Conservation (phyloP, 2,329 filamentous ascomycete genomes). For the Trichoderma sp. region DNA sequence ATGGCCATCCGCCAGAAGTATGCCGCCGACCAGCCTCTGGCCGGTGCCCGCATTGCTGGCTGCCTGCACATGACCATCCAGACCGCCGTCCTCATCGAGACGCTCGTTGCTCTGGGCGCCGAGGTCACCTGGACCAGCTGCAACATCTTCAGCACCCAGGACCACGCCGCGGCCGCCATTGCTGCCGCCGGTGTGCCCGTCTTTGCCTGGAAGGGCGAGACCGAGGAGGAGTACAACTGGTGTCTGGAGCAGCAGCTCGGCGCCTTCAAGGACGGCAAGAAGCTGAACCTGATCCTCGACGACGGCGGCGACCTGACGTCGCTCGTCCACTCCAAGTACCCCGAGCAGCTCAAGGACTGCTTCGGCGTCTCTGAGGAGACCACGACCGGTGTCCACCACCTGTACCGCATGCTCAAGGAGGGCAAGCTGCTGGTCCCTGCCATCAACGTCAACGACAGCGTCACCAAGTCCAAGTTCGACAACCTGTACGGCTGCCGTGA, state of each 20-base stretch:
- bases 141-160: slow-evolving; percentile 99
- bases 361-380: slow-evolving; percentile 99
- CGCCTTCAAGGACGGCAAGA: slow-evolving; percentile 95
- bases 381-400: slow-evolving; percentile 98
- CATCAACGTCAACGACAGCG: slow-evolving; percentile 99
- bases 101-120: slow-evolving; percentile 87
- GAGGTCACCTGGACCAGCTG: slow-evolving; percentile 99
- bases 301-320: slow-evolving; percentile 96
- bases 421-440: slow-evolving; percentile 85
- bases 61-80: slow-evolving; percentile 99
- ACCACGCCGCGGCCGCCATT: slow-evolving; percentile 97
- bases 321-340: slow-evolving; percentile 97
- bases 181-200: slow-evolving; percentile 91
- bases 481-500: slow-evolving; percentile 99
- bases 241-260: slow-evolving; percentile 97
- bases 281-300: slow-evolving; percentile 98
- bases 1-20: slow-evolving; percentile 95
- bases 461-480: slow-evolving; percentile 99
- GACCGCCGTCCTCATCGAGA: slow-evolving; percentile 99
- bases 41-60: slow-evolving; percentile 92
- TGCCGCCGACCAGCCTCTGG: slow-evolving; percentile 86
- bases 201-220: slow-evolving; percentile 81
- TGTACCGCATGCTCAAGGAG: slow-evolving; percentile 97
- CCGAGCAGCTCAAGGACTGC: slow-evolving; percentile 97
- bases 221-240: slow-evolving; percentile 99